phyloP scores from a whole-genome alignment of 768 basidiomycete genomes.

The Phaffia tasmanica region DNA sequence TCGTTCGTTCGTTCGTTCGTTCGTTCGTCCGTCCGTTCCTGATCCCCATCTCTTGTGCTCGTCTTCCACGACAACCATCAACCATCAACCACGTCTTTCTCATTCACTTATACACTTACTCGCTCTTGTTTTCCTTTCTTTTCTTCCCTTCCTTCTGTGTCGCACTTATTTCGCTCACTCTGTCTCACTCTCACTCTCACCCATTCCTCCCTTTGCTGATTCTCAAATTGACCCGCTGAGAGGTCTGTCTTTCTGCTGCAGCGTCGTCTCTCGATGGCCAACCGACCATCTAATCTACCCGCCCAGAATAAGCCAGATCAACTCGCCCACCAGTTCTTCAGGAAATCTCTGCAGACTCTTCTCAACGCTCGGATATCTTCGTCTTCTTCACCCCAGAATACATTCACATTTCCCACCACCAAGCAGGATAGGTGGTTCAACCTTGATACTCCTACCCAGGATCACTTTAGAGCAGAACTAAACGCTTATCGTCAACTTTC shows the following conservation, averaged over 20 bases:
- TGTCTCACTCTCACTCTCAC: neutral
- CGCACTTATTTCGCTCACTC: neutral
- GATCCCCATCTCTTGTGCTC: too few species aligned
- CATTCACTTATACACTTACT: neutral
- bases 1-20: too few species aligned
- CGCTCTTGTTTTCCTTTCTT: neutral
- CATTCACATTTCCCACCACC: neutral
- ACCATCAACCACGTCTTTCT: too few species aligned
- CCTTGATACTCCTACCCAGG: constrained; percentile 13
- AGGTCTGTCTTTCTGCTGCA: too few species aligned
- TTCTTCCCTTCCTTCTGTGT: neutral
- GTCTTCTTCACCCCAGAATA: neutral
- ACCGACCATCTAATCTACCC: constrained; percentile 1
- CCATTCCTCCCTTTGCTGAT: neutral
- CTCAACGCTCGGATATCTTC: constrained; percentile 5
- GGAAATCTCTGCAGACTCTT: constrained; percentile 11
- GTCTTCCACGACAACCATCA: too few species aligned
- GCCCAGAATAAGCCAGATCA: constrained; percentile 17
- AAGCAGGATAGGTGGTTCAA: constrained; percentile 17
- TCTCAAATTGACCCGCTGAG: neutral
- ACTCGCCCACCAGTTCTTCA: constrained; percentile 15
- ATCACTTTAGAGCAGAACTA: constrained; percentile 18
- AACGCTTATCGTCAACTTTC: constrained; percentile 5
- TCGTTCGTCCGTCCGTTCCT: too few species aligned
- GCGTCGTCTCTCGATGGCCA: too few species aligned